Conservation (phyloP, 192 early-diverging fungal species). For the Umbelopsis sp. region DNA sequence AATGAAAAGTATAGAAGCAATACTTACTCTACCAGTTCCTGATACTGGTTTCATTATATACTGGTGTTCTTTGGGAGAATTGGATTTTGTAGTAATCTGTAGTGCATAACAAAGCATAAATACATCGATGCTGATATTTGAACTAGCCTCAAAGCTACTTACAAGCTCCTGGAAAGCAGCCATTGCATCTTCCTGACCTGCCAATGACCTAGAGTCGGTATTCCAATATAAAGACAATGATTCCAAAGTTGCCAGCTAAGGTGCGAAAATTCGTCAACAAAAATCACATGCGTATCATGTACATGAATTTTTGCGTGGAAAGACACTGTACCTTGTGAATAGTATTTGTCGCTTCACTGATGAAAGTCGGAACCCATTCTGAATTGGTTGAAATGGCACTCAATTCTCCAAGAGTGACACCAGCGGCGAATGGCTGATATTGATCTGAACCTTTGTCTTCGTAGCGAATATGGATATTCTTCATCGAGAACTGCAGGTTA, state of each 20-base stretch:
- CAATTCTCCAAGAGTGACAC: constrained; percentile 86
- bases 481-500: constrained; percentile 93
- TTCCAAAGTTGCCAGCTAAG: constrained; percentile 59
- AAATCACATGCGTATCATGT: not conserved
- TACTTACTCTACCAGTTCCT: constrained; percentile 74
- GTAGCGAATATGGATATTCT: constrained; percentile 95
- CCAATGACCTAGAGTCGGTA: constrained; percentile 68
- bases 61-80: constrained; percentile 65
- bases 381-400: constrained; percentile 90
- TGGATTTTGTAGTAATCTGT: constrained; percentile 63
- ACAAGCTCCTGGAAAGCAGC: constrained; percentile 51
- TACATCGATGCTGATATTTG: not conserved
- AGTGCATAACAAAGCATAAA: constrained; percentile 29
- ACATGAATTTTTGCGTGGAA: not conserved
- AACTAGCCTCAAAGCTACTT: constrained; percentile 10
- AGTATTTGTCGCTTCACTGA: constrained; percentile 73
- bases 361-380: constrained; percentile 81
- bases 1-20: not conserved
- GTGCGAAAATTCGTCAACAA: not conserved
- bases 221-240: constrained; percentile 90
- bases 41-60: constrained; percentile 93
- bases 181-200: constrained; percentile 58
- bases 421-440: constrained; percentile 82
- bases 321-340: constrained; percentile 84
- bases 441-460: constrained; percentile 85